Conservation (phyloP, 352 stramenopile genomes). For the Globisporangium alternatum region DNA sequence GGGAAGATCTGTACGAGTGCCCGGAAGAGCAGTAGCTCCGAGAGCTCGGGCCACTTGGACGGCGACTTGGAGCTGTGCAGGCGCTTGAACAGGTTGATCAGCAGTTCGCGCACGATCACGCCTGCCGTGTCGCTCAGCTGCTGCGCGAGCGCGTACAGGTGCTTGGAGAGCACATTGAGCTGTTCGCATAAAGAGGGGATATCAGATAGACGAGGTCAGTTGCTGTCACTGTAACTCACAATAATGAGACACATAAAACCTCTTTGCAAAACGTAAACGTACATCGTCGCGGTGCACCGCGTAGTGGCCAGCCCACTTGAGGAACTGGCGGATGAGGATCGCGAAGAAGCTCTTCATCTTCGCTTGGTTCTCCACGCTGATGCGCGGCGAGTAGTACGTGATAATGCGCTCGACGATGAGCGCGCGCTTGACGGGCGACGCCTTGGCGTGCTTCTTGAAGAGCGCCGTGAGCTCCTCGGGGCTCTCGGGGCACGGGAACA, state of each 20-base stretch:
- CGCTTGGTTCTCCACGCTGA: conserved; percentile 93
- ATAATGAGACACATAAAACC: not conserved
- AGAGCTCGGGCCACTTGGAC: conserved; percentile 84
- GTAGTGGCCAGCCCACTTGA: conserved; percentile 86
- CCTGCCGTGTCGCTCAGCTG: conserved; percentile 88
- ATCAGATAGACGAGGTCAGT: not conserved
- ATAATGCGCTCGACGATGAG: conserved; percentile 93
- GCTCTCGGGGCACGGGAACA: conserved; percentile 93
- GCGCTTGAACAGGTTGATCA: conserved; percentile 90
- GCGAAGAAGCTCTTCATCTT: conserved; percentile 97
- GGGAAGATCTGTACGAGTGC: conserved; percentile 91
- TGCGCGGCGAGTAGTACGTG: conserved; percentile 90
- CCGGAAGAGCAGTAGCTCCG: conserved; percentile 90
- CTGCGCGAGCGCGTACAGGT: conserved; percentile 88
- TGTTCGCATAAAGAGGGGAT: conserved; percentile 16
- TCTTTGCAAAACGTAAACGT: conserved; percentile 15
- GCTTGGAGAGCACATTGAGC: conserved; percentile 80
- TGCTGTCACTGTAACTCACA: not conserved
- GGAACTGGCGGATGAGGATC: conserved; percentile 92
- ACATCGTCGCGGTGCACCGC: conserved; percentile 62
- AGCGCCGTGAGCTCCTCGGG: conserved; percentile 88
- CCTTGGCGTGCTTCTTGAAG: conserved; percentile 87
- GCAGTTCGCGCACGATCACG: conserved; percentile 85
- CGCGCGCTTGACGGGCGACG: conserved; percentile 60
- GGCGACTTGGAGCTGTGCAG: conserved; percentile 78